A percentile compares a stretch with the other conserved stretches of the same genome.
Conservation (phyloP, 768 basidiomycete genomes). For the Leccinellum luteum region DNA sequence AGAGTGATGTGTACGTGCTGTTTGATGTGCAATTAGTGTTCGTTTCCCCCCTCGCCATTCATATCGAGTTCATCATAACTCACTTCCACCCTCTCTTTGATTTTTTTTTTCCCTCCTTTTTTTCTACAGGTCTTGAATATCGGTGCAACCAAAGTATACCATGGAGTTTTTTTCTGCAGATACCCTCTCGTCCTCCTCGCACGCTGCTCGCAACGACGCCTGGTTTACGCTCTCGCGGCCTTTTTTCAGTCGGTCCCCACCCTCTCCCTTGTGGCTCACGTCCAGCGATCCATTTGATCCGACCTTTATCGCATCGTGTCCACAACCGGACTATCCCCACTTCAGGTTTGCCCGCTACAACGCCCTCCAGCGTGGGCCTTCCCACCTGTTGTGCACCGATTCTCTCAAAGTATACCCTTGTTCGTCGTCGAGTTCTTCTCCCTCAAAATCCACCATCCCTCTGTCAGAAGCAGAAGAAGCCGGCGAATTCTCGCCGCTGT, state of each 20-base stretch:
- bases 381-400: conserved; percentile 19
- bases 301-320: conserved; percentile 18
- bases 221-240: conserved; percentile 17
- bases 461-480: conserved; percentile 24
- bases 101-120: not conserved
- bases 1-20: conserved; percentile 21
- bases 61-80: not conserved
- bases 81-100: not conserved
- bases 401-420: conserved; percentile 25
- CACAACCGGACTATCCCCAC: conserved; percentile 13
- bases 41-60: too few relatives aligned
- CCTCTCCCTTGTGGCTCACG: conserved; percentile 18
- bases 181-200: conserved; percentile 23
- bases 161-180: conserved; percentile 31
- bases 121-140: conserved; percentile 32
- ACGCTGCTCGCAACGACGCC: conserved; percentile 7
- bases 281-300: conserved; percentile 23
- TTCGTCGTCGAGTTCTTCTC: conserved; percentile 26
- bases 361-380: conserved; percentile 7
- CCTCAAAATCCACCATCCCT: conserved; percentile 24
- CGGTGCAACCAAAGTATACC: conserved; percentile 32
- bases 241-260: conserved; percentile 14
- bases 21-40: conserved; percentile 27
- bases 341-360: conserved; percentile 17
- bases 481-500: conserved; percentile 15